Base-by-base conservation (phyloP, 768 basidiomycete genomes). In the Punctularia strigosozonata region DNA sequence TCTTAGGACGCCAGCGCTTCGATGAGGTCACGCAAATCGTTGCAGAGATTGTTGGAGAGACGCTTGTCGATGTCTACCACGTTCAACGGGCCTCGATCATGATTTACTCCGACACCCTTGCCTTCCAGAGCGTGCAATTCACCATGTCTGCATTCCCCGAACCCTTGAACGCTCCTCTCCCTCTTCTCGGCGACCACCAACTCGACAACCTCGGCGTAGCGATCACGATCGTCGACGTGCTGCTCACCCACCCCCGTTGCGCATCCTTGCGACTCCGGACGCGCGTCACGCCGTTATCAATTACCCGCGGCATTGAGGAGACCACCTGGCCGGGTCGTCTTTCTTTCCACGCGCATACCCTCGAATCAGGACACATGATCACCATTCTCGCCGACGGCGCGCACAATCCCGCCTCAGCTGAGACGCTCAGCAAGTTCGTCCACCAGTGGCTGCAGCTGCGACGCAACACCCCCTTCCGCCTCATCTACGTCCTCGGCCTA, bases 311-410 rank as follows among this genome's bases (percentile, higher is more conserved):
- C 0, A 69, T 95, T 36, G 51, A 57, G 24, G 44, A 51, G 7
- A 73, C 77, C 1, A 56, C 56, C 25, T 99, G 94, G 92, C 75
- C 75, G 8, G 94, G 94, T 4, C 64, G 94, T 38, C 70, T 97
- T 10, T 81, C 82, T 1, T 95, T 80, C 57, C 74, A 75, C 44
- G 45, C 51, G 47, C 41, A 43, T 57, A 25, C 49, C 28, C 39
- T 46, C 32, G 15, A 12, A 8, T 8, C 10, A 34, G 20, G 19
- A 12, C 13, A 12, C 8, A 8, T 19, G 33, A 8, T 28, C 6
- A 58, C 56, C 17, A 47, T 92, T 10, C 69, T 98, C 8, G 82
- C 80, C 4, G 95, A 99, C 51, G 95, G 95, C 3, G 94, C 95
- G 1, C 95, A 98, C 56, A 99, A 98, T 53, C 61, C 77, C 5